These are phyloP conservation scores for Phytophthora constricta DNA, from an alignment of 352 stramenopile genomes.

Conservation along the genomic window DNA sequence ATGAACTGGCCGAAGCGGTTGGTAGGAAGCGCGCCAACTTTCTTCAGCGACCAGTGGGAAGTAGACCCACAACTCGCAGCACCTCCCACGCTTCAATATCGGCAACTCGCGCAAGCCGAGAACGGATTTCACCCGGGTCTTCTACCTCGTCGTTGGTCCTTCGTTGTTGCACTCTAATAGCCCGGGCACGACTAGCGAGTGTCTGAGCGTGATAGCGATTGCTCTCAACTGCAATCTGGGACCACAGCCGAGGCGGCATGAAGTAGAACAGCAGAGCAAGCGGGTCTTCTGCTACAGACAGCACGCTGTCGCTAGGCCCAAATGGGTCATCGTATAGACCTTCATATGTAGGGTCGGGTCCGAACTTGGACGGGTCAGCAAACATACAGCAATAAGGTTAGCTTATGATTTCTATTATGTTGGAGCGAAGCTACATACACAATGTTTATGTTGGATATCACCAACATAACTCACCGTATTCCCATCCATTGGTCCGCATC, in stretches of 20 bases:
- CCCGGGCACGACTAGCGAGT: background rate
- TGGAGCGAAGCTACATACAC: background rate
- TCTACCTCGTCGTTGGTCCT: background rate
- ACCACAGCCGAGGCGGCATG: conserved; percentile 9
- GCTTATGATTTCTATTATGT: conserved; percentile 5
- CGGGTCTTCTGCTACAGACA: background rate
- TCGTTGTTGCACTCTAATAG: conserved; percentile 2
- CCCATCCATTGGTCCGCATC: background rate
- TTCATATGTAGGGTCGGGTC: background rate
- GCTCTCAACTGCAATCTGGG: conserved; percentile 7
- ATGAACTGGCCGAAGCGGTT: conserved; percentile 9
- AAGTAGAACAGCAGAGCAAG: conserved; percentile 20
- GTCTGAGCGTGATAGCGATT: conserved; percentile 11
- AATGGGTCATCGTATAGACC: background rate
- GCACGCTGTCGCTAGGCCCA: background rate
- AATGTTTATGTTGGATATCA: conserved; percentile 5
- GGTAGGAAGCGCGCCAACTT: background rate
- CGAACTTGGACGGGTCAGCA: conserved; percentile 5
- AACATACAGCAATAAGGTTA: background rate
- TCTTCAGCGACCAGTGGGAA: conserved; percentile 1
- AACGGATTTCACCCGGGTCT: background rate
- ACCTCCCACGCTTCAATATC: conserved; percentile 8
- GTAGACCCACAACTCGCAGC: background rate
- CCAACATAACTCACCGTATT: background rate
- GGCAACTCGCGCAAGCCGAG: background rate